Evolutionary conservation across 2,329 filamentous ascomycete genomes (phyloP).

Genomic region (Diaporthe sp.): DNA sequence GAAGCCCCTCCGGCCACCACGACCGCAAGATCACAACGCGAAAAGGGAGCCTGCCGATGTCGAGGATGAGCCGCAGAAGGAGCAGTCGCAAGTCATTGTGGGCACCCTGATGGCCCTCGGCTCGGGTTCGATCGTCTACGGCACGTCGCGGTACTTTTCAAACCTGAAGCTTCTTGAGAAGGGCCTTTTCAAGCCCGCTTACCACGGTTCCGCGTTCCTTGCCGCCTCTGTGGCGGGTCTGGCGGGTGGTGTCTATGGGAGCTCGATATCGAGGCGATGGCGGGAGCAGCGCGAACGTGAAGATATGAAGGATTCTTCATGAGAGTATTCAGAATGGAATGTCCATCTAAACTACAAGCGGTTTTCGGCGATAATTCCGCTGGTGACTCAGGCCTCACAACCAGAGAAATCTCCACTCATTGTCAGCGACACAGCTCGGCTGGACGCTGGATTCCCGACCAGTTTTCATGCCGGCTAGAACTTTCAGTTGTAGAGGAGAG

Average conservation of each 20-base stretch:
- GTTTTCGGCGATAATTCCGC: no score
- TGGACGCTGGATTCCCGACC: neutral
- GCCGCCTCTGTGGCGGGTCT: conserved; percentile 50
- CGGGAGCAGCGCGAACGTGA: conserved; percentile 42
- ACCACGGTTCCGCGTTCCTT: conserved; percentile 49
- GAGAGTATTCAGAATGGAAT: neutral
- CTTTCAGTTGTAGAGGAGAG: neutral
- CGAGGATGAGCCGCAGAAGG: conserved; percentile 46
- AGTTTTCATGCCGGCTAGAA: neutral
- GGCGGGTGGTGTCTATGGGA: conserved; percentile 50
- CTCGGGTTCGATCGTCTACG: conserved; percentile 61
- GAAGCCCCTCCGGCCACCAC: conserved; percentile 46
- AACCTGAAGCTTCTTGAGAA: conserved; percentile 57
- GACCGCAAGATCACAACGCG: conserved; percentile 35
- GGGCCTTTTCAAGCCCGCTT: conserved; percentile 57
- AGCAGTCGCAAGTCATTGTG: conserved; percentile 54
- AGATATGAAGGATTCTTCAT: conserved; percentile 32
- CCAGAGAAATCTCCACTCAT: neutral
- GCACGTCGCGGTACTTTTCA: conserved; percentile 61
- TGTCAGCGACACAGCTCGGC: neutral
- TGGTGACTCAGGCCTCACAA: neutral
- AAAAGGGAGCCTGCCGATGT: conserved; percentile 28
- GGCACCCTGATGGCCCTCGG: conserved; percentile 60
- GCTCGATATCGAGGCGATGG: conserved; percentile 44
- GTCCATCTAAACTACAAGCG: neutral